Conservation (phyloP, 768 basidiomycete genomes). For the button mushroom (Agaricus bisporus) region DNA sequence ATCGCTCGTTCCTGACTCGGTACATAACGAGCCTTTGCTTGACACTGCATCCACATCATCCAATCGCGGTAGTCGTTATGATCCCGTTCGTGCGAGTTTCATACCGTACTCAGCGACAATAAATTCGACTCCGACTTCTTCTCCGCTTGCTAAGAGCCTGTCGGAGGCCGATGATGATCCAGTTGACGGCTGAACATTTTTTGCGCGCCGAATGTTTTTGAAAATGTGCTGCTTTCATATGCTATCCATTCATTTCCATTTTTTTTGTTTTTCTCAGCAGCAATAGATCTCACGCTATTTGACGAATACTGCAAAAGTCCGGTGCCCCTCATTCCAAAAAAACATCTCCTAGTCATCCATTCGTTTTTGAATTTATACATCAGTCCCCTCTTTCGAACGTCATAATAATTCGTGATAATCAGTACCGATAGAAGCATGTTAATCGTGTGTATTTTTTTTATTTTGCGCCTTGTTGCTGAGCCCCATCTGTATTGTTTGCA, state of each 20-base stretch:
- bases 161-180: constrained; percentile 11
- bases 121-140: constrained; percentile 8
- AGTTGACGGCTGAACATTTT: constrained; percentile 2
- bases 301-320: constrained; percentile 4
- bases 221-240: background rate
- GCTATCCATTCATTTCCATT: constrained; percentile 1
- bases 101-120: constrained; percentile 21
- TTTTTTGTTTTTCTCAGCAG: background rate
- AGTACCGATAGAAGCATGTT: background rate
- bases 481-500: constrained; percentile 3
- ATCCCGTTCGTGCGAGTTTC: constrained; percentile 44
- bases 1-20: constrained; percentile 1
- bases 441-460: constrained; percentile 9
- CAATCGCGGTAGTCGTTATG: constrained; percentile 40
- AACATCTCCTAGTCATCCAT: constrained; percentile 2
- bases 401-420: constrained; percentile 4
- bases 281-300: constrained; percentile 10
- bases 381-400: constrained; percentile 1
- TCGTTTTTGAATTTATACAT: constrained; percentile 7
- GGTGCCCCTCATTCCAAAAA: constrained; percentile 4
- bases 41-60: constrained; percentile 19
- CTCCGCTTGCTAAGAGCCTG: background rate
- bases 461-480: background rate
- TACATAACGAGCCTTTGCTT: constrained; percentile 16
- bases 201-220: background rate